Base-by-base conservation (phyloP, 2,329 filamentous ascomycete genomes). In the Cladophialophora immunda region DNA sequence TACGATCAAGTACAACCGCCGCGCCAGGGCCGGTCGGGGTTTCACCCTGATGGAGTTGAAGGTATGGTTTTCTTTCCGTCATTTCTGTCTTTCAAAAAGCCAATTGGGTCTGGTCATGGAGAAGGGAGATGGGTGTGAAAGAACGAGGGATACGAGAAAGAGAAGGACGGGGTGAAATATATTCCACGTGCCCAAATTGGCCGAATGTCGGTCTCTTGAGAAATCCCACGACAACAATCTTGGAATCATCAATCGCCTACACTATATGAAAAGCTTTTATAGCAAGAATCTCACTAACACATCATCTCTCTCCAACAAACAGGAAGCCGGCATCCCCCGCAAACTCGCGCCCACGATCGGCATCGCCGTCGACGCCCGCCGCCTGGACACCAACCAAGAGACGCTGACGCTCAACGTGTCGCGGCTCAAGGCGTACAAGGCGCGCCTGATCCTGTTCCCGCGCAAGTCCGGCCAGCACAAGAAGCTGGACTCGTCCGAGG, bases 1-100 rank as follows among this genome's bases (percentile, higher is more conserved):
- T 81, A 94, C 92, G 78, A 85, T 97, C 87, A 97, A 96, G 89
- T 97, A 99, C 89, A 99, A 99, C 92, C 94, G 95, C 82, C 93
- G 93, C 82, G 92, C 96, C 81, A 91, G 95, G 82, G 89, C 93
- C 80, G 95, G 95, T 83, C 93, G 95, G 87, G 95, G 95, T 82
- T 99, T 99, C 91, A 93, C 94, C 77, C 87, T 98, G 76, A 87
- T 90, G 85, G 95, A 99, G 89, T 88, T 99, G 82, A 99, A 99
- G 94, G 94, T 97, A 91, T 74, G 82, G 75, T 54, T 36, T 17
- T 22, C 25, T 36, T 19, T 50, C 25, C 38, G 19, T 58, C 7
- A 13, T 36, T 2, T 29, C 50, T 53, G 4, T 30, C n/a, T 27
- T 53, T 32, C 27, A 2, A 19, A 4, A 32, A 3, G 3, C 5